Conservation (phyloP, 176 grass and related monocot species). For the Alopecurus myosuroides region DNA sequence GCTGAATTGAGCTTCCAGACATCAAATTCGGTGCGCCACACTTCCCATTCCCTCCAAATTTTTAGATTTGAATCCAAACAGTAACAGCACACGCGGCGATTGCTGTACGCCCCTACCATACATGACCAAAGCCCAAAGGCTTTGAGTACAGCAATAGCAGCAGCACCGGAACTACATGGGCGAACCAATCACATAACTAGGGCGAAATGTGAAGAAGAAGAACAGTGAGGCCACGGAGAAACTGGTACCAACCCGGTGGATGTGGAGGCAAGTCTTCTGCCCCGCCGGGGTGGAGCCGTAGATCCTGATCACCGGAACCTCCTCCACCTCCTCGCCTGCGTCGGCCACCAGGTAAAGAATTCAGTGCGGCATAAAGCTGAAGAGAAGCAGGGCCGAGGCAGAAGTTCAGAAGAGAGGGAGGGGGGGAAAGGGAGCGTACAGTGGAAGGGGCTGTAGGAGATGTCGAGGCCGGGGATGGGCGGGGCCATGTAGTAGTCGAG, state of each 20-base stretch:
- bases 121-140: background rate
- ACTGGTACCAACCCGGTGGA: slow-evolving; percentile 58
- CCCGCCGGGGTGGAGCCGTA: slow-evolving; percentile 86
- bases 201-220: background rate
- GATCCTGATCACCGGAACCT: slow-evolving; percentile 87
- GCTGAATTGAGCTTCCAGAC: background rate
- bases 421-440: slow-evolving; percentile 18
- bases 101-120: background rate
- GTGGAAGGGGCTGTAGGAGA: slow-evolving; percentile 71
- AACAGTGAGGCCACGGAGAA: background rate
- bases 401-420: background rate
- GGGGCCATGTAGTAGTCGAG: slow-evolving; percentile 95
- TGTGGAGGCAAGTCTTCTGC: slow-evolving; percentile 88
- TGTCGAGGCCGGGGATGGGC: slow-evolving; percentile 63
- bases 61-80: slow-evolving; percentile 4
- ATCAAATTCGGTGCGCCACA: background rate
- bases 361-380: background rate
- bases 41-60: slow-evolving; percentile 31
- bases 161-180: background rate
- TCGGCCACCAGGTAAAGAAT: background rate
- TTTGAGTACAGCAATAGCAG: background rate
- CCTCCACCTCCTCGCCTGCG: slow-evolving; percentile 54
- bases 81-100: background rate
- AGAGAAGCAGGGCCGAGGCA: background rate
- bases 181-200: background rate